phyloP scores from a whole-genome alignment of 768 basidiomycete genomes.

The Tylopilus plumbeoviolaceoides region DNA sequence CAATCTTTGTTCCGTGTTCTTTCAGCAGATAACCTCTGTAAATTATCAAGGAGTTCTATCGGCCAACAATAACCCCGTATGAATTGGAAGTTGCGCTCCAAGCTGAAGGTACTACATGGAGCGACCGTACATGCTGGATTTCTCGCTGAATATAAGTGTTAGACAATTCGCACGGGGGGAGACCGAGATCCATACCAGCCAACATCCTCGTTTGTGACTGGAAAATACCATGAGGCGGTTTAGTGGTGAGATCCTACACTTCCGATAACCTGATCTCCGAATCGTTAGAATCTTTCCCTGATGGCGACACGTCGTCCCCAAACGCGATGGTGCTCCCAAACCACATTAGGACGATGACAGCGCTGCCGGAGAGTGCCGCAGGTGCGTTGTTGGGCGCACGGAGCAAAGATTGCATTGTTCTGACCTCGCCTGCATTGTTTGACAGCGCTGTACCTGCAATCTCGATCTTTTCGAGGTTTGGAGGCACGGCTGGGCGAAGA shows the following conservation, averaged over 20 bases:
- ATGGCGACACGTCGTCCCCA: conserved; percentile 20
- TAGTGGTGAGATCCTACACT: conserved; percentile 32
- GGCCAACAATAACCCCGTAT: too few relatives aligned
- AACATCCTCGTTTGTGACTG: conserved; percentile 81
- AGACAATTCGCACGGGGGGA: too few relatives aligned
- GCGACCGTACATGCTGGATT: too few relatives aligned
- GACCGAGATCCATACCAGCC: conserved; percentile 66
- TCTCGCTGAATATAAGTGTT: too few relatives aligned
- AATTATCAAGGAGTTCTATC: too few relatives aligned
- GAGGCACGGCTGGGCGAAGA: conserved; percentile 77
- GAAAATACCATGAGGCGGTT: conserved; percentile 78
- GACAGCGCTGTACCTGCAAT: conserved; percentile 66
- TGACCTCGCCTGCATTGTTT: conserved; percentile 6
- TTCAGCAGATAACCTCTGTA: too few relatives aligned
- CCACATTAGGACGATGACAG: conserved; percentile 55
- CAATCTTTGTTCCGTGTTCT: too few relatives aligned
- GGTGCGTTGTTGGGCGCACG: conserved; percentile 40
- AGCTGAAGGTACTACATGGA: too few relatives aligned
- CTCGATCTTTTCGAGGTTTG: conserved; percentile 75
- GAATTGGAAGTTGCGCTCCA: too few relatives aligned
- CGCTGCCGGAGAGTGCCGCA: conserved; percentile 63
- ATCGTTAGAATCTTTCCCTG: conserved; percentile 8
- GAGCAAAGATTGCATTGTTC: conserved; percentile 4
- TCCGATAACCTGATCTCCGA: neutral
- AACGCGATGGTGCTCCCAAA: conserved; percentile 57